Percentiles rank a stretch among this genome's conserved stretches.
These are phyloP conservation scores for Thielaviopsis musarum DNA, from an alignment of 2,329 filamentous ascomycete genomes.

Conservation along the genomic window DNA sequence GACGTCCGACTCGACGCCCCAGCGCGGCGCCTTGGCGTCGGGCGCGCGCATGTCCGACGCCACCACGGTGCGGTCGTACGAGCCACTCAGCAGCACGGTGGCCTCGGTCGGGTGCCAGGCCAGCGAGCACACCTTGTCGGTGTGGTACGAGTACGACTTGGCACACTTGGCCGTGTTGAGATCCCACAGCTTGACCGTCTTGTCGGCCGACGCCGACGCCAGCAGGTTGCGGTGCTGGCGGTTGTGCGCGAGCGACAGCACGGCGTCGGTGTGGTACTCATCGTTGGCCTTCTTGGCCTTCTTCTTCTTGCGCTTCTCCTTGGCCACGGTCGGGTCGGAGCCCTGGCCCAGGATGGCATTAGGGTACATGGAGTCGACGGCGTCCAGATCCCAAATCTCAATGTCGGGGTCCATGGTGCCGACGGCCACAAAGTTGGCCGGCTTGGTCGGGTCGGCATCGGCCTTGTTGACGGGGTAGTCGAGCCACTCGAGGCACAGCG, in stretches of 20 bases:
- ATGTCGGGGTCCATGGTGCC: conserved; percentile 98
- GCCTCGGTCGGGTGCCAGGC: conserved; percentile 83
- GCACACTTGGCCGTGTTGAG: conserved; percentile 81
- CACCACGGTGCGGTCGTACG: conserved; percentile 86
- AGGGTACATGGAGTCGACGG: conserved; percentile 94
- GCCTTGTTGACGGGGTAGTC: conserved; percentile 73
- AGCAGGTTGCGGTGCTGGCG: conserved; percentile 85
- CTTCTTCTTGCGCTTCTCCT: conserved; percentile 71
- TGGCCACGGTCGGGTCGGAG: conserved; percentile 33
- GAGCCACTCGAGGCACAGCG: conserved; percentile 88
- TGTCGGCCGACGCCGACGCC: conserved; percentile 87
- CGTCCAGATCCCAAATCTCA: conserved; percentile 94
- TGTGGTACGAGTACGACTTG: conserved; percentile 90
- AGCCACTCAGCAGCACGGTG: conserved; percentile 78
- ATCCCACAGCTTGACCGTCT: conserved; percentile 97
- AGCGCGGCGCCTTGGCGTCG: conserved; percentile 62
- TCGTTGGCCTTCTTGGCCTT: conserved; percentile 80
- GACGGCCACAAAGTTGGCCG: conserved; percentile 83
- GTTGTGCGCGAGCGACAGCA: conserved; percentile 83
- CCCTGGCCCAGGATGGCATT: conserved; percentile 84
- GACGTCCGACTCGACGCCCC: conserved; percentile 91
- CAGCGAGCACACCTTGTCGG: conserved; percentile 91
- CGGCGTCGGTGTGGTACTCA: conserved; percentile 82
- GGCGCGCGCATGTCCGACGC: conserved; percentile 94
- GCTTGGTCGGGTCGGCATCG: conserved; percentile 41